A percentile compares a stretch with the other conserved stretches of the same genome.
phyloP scores from a whole-genome alignment of 176 grass and related monocot species.

The Hordeum marinum region DNA sequence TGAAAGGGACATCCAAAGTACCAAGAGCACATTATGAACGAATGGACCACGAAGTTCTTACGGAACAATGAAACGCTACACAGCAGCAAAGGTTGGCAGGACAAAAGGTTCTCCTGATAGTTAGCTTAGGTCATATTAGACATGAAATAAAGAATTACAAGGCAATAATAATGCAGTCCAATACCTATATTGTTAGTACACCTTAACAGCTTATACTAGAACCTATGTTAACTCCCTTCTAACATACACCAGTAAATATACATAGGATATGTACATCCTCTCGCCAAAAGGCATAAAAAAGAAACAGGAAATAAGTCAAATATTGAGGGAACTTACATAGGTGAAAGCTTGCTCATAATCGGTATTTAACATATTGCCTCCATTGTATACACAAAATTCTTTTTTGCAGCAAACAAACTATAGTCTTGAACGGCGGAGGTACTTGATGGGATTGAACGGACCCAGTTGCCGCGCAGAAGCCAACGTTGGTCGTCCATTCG shows the following conservation, averaged over 20 bases:
- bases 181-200: slow-evolving; percentile 27
- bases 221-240: slow-evolving; percentile 4
- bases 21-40: background rate
- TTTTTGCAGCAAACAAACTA: slow-evolving; percentile 34
- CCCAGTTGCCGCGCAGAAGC: slow-evolving; percentile 42
- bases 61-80: background rate
- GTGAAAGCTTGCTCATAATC: slow-evolving; percentile 27
- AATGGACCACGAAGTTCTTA: background rate
- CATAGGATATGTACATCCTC: slow-evolving; percentile 42
- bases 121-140: slow-evolving; percentile 1
- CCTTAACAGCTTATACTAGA: slow-evolving; percentile 22
- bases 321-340: slow-evolving; percentile 36
- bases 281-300: slow-evolving; percentile 29
- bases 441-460: slow-evolving; percentile 81
- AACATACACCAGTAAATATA: slow-evolving; percentile 40
- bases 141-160: background rate
- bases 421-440: slow-evolving; percentile 74
- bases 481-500: slow-evolving; percentile 46
- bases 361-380: slow-evolving; percentile 38
- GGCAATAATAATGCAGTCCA: background rate
- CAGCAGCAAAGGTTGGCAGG: background rate
- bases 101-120: background rate
- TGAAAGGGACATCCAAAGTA: background rate
- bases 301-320: slow-evolving; percentile 18
- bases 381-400: slow-evolving; percentile 63